A percentile compares a stretch with the other conserved stretches of the same genome.
Conservation (phyloP, 768 basidiomycete species). For the Podaxis sp. region DNA sequence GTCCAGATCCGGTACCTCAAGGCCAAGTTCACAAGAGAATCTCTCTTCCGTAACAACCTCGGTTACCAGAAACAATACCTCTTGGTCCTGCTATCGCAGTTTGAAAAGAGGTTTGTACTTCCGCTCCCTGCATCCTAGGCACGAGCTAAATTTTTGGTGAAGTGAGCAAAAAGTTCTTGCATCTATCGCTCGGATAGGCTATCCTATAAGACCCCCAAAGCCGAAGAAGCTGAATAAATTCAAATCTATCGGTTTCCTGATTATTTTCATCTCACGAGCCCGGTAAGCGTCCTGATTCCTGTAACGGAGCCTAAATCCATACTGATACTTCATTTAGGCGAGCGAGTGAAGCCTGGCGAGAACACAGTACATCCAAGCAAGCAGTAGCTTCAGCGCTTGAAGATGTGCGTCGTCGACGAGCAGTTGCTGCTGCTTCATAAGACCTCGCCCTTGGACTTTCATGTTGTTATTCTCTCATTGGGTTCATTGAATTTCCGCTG, state of each 20-base stretch:
- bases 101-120: conserved; percentile 65
- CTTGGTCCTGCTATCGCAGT: conserved; percentile 64
- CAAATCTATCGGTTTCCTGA: conserved; percentile 52
- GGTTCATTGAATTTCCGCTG: conserved; percentile 6
- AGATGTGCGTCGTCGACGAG: conserved; percentile 62
- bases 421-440: conserved; percentile 21
- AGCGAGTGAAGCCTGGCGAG: conserved; percentile 63
- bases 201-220: conserved; percentile 44
- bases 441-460: not conserved
- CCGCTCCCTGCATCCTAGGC: not conserved
- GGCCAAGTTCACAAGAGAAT: conserved; percentile 86
- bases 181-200: conserved; percentile 76
- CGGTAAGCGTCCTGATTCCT: conserved; percentile 44
- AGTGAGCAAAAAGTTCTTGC: conserved; percentile 75
- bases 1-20: conserved; percentile 92
- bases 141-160: conserved; percentile 11
- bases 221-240: conserved; percentile 47
- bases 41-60: conserved; percentile 71
- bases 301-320: not conserved
- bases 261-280: conserved; percentile 65
- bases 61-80: conserved; percentile 89
- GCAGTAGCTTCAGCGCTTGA: conserved; percentile 66
- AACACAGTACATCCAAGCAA: conserved; percentile 58
- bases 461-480: not conserved
- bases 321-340: conserved; percentile 38